Evolutionary conservation across 805 yeast genomes (phyloP), one percentile per base, ranked within the genome.

Genomic region (Saccharomycopsis sp.): DNA sequence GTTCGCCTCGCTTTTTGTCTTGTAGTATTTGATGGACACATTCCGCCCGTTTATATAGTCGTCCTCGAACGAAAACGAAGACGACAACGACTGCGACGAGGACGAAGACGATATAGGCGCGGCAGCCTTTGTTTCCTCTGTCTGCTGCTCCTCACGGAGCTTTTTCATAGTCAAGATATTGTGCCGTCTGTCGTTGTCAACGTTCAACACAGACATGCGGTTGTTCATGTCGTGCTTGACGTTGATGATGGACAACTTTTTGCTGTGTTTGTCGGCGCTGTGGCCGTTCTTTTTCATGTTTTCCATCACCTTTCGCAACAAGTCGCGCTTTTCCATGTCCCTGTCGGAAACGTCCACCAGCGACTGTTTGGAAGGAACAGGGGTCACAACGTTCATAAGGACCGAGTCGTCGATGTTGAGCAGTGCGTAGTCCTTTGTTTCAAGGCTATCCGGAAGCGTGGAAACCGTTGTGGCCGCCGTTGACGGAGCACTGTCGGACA

Each of bases 11-110:
- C 67, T 71, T 15, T 61, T 56, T 5, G 72, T 68, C 55, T 73
- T 73, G 55, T 73, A 73, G 60, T 72, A 73, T 48, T 67, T 69
- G 16, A 73, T 66, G 2, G 76, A 72, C 0, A 74, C 65, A 52
- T 71, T 72, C 29, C 77, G 60, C 15, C 74, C 73, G 3, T 67
- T 64, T 3, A 61, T 60, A 24, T 44, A 48, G 48, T 65, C 66
- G 1, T 66, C 67, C 54, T 68, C 70, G 46, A 73, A 73, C 1
- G 77, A 73, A 54, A 73, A 73, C 52, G 65, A 61, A 0, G 72
- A 67, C 0, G 73, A 69, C 5, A 62, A 57, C 21, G 68, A 62
- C 5, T 34, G 20, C 14, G 47, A 24, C 15, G 61, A 59, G 12
- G 56, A 41, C 5, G 47, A 24, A 14, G 61, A 59, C 14, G 56